Evolutionary conservation across 371 early-diverging fungal genomes (phyloP).

Genomic region (Blakeslea trispora): DNA sequence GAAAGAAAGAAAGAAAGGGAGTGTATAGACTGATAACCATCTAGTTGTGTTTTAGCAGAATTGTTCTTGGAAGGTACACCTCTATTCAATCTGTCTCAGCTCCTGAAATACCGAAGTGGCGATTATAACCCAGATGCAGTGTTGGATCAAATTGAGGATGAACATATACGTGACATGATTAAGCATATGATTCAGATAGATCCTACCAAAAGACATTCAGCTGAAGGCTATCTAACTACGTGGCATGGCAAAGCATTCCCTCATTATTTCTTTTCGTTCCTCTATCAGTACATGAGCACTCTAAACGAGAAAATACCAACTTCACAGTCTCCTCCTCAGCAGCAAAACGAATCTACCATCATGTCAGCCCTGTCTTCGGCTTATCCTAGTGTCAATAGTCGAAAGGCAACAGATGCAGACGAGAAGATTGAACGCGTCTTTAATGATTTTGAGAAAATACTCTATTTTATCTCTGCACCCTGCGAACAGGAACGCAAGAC

Average conservation of each 20-base stretch:
- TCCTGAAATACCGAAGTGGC: slow-evolving; percentile 83
- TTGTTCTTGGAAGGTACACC: slow-evolving; percentile 90
- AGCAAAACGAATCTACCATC: slow-evolving; percentile 19
- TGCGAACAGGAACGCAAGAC: slow-evolving; percentile 20
- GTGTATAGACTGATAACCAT: neutral
- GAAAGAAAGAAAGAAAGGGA: too few species aligned
- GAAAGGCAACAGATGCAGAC: slow-evolving; percentile 65
- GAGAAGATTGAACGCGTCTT: slow-evolving; percentile 77
- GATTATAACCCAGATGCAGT: slow-evolving; percentile 71
- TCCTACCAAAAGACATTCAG: slow-evolving; percentile 70
- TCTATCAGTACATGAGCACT: slow-evolving; percentile 76
- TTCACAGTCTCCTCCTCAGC: slow-evolving; percentile 10
- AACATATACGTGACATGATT: slow-evolving; percentile 71
- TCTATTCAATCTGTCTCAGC: slow-evolving; percentile 86
- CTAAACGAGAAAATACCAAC: slow-evolving; percentile 52
- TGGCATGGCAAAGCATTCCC: slow-evolving; percentile 86
- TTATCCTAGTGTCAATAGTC: slow-evolving; percentile 24
- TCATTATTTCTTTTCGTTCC: slow-evolving; percentile 72
- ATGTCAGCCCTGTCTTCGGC: slow-evolving; percentile 29
- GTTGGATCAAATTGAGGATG: slow-evolving; percentile 82
- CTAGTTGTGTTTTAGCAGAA: slow-evolving; percentile 93
- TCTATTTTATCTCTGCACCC: slow-evolving; percentile 49
- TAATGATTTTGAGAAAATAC: slow-evolving; percentile 76
- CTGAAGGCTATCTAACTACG: slow-evolving; percentile 68
- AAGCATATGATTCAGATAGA: slow-evolving; percentile 86